Evolutionary conservation across 352 stramenopile genomes (phyloP), one percentile per base, ranked within the genome.

Genomic region (Nannochloropsis limnetica): DNA sequence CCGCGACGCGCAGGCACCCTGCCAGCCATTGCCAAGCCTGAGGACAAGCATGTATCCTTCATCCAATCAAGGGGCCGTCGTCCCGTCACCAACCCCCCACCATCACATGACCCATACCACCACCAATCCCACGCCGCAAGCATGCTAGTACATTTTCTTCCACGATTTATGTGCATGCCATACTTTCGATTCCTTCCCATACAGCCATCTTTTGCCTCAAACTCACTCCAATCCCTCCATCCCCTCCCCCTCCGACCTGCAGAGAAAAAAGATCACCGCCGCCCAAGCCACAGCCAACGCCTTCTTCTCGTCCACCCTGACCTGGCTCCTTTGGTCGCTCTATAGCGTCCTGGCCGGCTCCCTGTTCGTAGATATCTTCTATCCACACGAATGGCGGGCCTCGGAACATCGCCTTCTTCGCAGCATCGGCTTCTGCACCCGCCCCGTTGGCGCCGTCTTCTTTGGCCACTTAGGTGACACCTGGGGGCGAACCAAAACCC

Each of bases 291-390:
- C 22, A 25, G 61, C 61, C 6, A 74, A 74, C 61, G 61, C 61
- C 61, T 74, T 74, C 61, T 25, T 74, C 25, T 25, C 61, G 9
- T 74, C 61, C 11, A 74, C 61, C n/a, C 61, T 74, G n/a, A 74
- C 61, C 61, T 74, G 61, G 61, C 61, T 74, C n/a, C 61, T 74
- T 0, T 74, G 61, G 61, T 31, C n/a, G 2, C 61, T 74, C 61
- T 25, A 74, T 20, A 15, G 61, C 61, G 61, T 74, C 0, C 25
- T 74, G n/a, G 61, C 61, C 3, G 61, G 61, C 61, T 74, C 61
- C 61, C 61, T 74, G 9, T 74, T 74, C 11, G 61, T 74, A 15
- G 61, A 74, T 29, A 74, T 74, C 15, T 74, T 74, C n/a, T 74
- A 74, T 29, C 61, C 61, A 22, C 61, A 22, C 11, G 61, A 25